A percentile compares a stretch with the other conserved stretches of the same genome.
Evolutionary conservation across 768 basidiomycete genomes (phyloP).

Genomic region (Suillus hirtellus): DNA sequence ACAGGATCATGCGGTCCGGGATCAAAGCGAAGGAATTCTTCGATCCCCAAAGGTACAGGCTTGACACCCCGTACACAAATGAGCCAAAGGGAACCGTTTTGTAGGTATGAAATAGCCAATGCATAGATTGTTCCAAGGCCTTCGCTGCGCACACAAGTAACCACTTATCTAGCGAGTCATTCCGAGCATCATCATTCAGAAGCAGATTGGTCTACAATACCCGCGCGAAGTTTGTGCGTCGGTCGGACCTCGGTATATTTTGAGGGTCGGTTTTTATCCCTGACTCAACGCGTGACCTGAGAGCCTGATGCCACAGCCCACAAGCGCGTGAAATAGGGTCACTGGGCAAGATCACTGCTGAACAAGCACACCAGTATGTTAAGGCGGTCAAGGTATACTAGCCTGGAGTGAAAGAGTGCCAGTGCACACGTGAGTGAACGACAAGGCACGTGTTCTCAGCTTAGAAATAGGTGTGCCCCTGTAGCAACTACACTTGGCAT

Average conservation of each 20-base stretch:
- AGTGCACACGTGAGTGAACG: background rate
- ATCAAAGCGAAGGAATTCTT: slow-evolving; percentile 7
- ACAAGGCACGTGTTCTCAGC: background rate
- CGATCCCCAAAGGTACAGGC: background rate
- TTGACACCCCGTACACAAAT: too few relatives aligned
- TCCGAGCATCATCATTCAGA: background rate
- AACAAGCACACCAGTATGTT: background rate
- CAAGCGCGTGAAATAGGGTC: background rate
- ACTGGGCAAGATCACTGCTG: background rate
- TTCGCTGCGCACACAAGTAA: background rate
- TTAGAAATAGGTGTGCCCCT: background rate
- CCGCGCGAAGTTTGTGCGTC: background rate
- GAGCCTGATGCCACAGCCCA: background rate
- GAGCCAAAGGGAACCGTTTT: background rate
- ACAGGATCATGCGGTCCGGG: slow-evolving; percentile 13
- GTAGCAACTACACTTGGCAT: background rate
- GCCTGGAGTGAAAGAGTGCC: background rate
- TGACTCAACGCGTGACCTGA: background rate
- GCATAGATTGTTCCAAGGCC: background rate
- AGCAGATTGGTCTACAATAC: background rate
- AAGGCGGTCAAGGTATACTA: background rate
- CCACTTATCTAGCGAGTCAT: background rate
- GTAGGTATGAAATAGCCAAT: background rate
- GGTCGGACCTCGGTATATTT: background rate
- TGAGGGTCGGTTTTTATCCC: background rate